Base-by-base conservation (phyloP, 1,284 basidiomycete genomes). In the Fomitopsis pinicola region DNA sequence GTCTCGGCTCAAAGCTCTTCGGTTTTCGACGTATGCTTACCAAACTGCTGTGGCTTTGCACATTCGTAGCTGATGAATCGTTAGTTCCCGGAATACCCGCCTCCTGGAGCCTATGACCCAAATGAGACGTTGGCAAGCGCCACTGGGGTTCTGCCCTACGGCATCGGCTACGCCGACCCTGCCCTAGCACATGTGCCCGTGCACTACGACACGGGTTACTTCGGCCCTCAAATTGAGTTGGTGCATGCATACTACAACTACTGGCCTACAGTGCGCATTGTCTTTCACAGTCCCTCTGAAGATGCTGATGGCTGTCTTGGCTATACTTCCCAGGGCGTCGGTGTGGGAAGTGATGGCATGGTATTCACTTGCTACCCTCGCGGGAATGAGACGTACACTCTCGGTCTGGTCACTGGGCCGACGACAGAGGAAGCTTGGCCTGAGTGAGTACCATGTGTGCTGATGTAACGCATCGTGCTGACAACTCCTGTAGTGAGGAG, bases 211-310 rank as follows among this genome's bases (percentile, higher is more conserved):
- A 65, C 63, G 19, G 67, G 65, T n/a, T 56, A 42, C 22, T 68
- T 63, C 46, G 67, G 67, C 2, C 63, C 67, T 7, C 56, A 63
- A 1, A 58, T 68, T 33, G 63, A 68, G 44, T 60, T 68, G 9
- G 64, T 68, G 5, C 67, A 68, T 55, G 65, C 65, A 0, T 68
- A 65, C 55, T 66, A 66, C 55, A 62, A 68, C 42, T 68, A 65
- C 38, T 68, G 67, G 67, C 67, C 67, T 0, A 68, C 67, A 36
- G 65, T 68, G 26, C 54, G 64, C 40, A 12, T 36, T 17, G 35
- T 10, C 14, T 17, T 17, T 46, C 28, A n/a, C 45, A 9, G 1
- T 26, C 46, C 22, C 28, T 30, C 15, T 36, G 22, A 22, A 36
- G 35, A 17, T 7, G 7, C 48, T 33, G 14, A 50, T 33, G 14